Evolutionary conservation across 2,329 filamentous ascomycete species (phyloP).

Genomic region (Aspergillus sp.): DNA sequence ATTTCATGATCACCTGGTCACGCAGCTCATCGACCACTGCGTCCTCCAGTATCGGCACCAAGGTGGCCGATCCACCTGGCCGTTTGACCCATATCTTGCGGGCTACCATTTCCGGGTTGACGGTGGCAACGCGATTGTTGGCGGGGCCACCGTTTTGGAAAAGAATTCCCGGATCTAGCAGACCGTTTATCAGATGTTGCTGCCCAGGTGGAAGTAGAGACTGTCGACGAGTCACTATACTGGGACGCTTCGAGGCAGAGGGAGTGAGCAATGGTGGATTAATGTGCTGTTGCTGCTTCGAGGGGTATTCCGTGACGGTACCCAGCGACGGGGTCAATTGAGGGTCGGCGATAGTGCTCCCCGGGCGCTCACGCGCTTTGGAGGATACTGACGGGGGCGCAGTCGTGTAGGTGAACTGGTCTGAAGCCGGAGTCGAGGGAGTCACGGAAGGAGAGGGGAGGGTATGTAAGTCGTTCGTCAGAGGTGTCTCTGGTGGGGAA

Average conservation of each 20-base stretch:
- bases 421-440: slow-evolving; percentile 14
- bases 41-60: slow-evolving; percentile 79
- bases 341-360: slow-evolving; percentile 11
- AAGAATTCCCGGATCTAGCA: slow-evolving; percentile 24
- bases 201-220: slow-evolving; percentile 36
- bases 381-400: slow-evolving; percentile 14
- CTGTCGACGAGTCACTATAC: slow-evolving; percentile 31
- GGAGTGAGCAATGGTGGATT: slow-evolving; percentile 6
- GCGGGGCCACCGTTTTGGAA: slow-evolving; percentile 17
- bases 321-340: slow-evolving; percentile 22
- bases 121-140: slow-evolving; percentile 11
- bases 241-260: slow-evolving; percentile 25
- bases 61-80: slow-evolving; percentile 76
- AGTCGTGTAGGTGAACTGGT: slow-evolving; percentile 13
- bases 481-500: slow-evolving; percentile 20
- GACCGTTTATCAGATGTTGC: slow-evolving; percentile 31
- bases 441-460: slow-evolving; percentile 15
- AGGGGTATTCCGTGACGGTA: slow-evolving; percentile 21
- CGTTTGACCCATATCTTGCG: slow-evolving; percentile 94
- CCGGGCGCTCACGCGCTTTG: slow-evolving; percentile 10
- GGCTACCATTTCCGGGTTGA: slow-evolving; percentile 30
- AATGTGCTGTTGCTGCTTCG: slow-evolving; percentile 8
- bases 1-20: slow-evolving; percentile 88
- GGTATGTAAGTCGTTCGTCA: slow-evolving; percentile 2
- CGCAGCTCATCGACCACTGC: slow-evolving; percentile 92